These are phyloP conservation scores for Grosmannia huntii DNA, from an alignment of 2,329 filamentous ascomycete species.

Conservation along the genomic window DNA sequence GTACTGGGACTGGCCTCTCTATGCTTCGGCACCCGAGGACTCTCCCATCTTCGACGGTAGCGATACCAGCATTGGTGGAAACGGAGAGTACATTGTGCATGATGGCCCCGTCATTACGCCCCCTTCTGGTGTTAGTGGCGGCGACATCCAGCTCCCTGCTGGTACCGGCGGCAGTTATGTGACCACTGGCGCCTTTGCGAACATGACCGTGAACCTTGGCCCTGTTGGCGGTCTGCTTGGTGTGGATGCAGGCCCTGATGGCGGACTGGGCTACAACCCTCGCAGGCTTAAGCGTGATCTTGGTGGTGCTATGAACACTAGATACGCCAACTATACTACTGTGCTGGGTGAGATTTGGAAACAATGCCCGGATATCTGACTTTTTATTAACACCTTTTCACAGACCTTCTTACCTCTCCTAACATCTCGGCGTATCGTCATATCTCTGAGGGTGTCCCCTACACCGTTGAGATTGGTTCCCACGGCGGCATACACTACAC, in stretches of 20 bases:
- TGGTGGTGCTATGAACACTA: slow-evolving; percentile 17
- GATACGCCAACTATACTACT: slow-evolving; percentile 19
- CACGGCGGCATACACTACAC: slow-evolving; percentile 20
- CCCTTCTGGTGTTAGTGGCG: slow-evolving; percentile 15
- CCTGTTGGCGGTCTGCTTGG: slow-evolving; percentile 16
- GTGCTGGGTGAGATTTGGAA: slow-evolving; percentile 2
- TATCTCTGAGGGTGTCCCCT: slow-evolving; percentile 21
- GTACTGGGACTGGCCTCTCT: slow-evolving; percentile 38
- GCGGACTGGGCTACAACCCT: slow-evolving; percentile 23
- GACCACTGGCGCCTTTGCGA: slow-evolving; percentile 29
- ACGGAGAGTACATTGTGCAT: slow-evolving; percentile 25
- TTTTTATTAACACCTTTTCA: neutral
- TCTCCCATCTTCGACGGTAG: slow-evolving; percentile 41
- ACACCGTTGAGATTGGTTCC: slow-evolving; percentile 18
- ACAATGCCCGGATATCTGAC: no score
- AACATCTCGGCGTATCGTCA: slow-evolving; percentile 22
- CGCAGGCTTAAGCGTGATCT: slow-evolving; percentile 20
- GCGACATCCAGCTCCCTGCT: slow-evolving; percentile 17
- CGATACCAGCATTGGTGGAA: slow-evolving; percentile 30
- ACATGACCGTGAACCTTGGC: slow-evolving; percentile 22
- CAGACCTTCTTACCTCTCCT: slow-evolving; percentile 18
- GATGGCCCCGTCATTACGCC: slow-evolving; percentile 18
- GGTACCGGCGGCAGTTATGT: slow-evolving; percentile 41
- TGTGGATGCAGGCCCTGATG: slow-evolving; percentile 12
- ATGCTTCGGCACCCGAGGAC: slow-evolving; percentile 25